These are phyloP conservation scores for Claviceps quebecensis DNA, from an alignment of 2,329 filamentous ascomycete genomes.

Conservation along the genomic window DNA sequence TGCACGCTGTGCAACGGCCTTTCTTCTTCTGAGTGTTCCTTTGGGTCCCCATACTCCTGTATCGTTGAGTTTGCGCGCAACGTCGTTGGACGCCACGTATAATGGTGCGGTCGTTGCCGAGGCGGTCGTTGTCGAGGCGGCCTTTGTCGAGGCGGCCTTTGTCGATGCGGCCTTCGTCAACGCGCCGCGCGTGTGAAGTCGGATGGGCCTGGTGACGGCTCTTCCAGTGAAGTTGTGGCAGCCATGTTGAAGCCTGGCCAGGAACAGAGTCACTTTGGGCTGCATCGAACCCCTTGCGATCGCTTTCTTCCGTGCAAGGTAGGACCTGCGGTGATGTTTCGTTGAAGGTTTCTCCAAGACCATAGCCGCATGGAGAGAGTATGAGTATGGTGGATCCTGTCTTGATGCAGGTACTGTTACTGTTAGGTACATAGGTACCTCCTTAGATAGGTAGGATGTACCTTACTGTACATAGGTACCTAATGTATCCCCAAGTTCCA, in stretches of 20 bases:
- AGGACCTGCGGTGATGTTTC: neutral
- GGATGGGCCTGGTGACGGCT: conserved; percentile 4
- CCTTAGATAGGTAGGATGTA: too few species aligned
- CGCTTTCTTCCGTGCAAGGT: neutral
- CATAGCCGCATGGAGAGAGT: neutral
- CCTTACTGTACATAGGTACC: too few species aligned
- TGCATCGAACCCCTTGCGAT: neutral
- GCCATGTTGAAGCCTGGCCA: conserved; percentile 2
- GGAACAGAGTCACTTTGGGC: neutral
- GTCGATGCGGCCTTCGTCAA: conserved; percentile 2
- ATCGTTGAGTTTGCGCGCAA: conserved; percentile 14
- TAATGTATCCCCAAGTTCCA: too few species aligned
- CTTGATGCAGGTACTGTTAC: too few species aligned
- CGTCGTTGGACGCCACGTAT: conserved; percentile 4
- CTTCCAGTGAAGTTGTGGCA: conserved; percentile 1
- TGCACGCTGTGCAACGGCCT: neutral
- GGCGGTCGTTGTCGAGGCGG: too few species aligned
- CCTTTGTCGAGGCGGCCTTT: too few species aligned
- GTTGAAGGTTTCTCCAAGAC: neutral
- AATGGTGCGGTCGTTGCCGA: too few species aligned
- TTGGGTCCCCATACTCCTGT: conserved; percentile 14
- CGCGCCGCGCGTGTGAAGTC: conserved; percentile 4
- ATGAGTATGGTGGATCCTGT: neutral
- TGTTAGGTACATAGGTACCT: too few species aligned
- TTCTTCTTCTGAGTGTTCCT: conserved; percentile 6